A percentile compares a stretch with the other conserved stretches of the same genome.
Conservation (phyloP, 257 asterid genomes). For the Prunella vulgaris region DNA sequence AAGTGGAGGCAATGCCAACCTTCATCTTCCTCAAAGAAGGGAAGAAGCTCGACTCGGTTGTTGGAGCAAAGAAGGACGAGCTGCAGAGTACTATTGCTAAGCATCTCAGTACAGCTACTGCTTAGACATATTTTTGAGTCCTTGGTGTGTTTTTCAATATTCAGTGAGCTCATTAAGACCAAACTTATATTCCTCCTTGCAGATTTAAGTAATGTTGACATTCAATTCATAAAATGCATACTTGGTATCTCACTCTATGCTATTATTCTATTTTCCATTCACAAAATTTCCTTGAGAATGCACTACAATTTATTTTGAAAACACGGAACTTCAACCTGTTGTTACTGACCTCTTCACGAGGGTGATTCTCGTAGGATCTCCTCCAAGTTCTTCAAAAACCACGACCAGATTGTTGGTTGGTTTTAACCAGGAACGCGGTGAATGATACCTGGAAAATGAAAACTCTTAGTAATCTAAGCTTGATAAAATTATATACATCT, state of each 20-base stretch:
- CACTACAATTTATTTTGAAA: conserved; percentile 1
- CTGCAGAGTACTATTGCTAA: conserved; percentile 67
- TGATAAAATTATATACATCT: no score
- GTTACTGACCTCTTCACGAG: conserved; percentile 73
- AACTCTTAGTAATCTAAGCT: not conserved
- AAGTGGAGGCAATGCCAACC: conserved; percentile 94
- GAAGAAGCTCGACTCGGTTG: conserved; percentile 56
- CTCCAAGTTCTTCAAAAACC: conserved; percentile 89
- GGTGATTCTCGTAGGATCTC: conserved; percentile 74
- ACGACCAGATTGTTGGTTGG: conserved; percentile 72
- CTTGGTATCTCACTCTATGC: not conserved
- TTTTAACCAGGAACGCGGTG: conserved; percentile 88
- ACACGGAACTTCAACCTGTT: conserved; percentile 38
- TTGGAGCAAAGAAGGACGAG: conserved; percentile 83
- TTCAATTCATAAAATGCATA: conserved; percentile 13
- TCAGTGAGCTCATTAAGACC: conserved; percentile 6
- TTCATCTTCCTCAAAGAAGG: conserved; percentile 78
- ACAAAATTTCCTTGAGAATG: not conserved
- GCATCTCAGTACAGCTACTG: conserved; percentile 37
- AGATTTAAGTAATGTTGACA: conserved; percentile 12
- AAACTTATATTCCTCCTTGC: conserved; percentile 2
- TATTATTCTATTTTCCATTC: not conserved
- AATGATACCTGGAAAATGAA: conserved; percentile 66
- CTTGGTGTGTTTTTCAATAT: not conserved
- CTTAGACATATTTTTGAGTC: conserved; percentile 10